Evolutionary conservation across 768 basidiomycete species (phyloP).

Genomic region (Mycena haematopus): DNA sequence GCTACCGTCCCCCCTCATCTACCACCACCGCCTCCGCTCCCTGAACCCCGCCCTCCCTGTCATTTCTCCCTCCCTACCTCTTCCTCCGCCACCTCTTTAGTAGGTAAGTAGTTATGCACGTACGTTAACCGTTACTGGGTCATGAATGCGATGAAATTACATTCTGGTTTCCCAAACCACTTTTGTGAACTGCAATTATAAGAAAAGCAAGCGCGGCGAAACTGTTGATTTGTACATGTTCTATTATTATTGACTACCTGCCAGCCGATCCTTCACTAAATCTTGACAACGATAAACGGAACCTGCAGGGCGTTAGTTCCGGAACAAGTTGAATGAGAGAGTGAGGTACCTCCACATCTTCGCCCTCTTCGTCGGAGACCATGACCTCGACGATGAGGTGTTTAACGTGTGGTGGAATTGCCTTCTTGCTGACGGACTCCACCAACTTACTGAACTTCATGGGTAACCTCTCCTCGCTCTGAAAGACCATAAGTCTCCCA

Average conservation of each 20-base stretch:
- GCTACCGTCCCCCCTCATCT: conserved; percentile 33
- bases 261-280: conserved; percentile 42
- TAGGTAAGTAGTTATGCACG: conserved; percentile 57
- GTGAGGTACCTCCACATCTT: conserved; percentile 86
- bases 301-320: conserved; percentile 51
- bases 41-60: conserved; percentile 31
- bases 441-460: conserved; percentile 93
- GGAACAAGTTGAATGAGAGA: not conserved
- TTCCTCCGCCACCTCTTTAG: conserved; percentile 21
- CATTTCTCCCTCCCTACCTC: conserved; percentile 30
- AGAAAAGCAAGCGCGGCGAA: not conserved
- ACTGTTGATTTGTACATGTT: conserved; percentile 19
- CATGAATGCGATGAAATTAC: conserved; percentile 29
- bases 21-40: conserved; percentile 34
- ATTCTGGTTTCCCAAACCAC: conserved; percentile 22
- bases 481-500: conserved; percentile 7
- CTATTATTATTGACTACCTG: conserved; percentile 10
- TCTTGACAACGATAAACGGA: conserved; percentile 80
- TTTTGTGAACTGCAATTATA: not conserved
- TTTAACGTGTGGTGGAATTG: conserved; percentile 81
- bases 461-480: conserved; percentile 87
- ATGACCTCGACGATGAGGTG: conserved; percentile 93
- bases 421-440: conserved; percentile 94
- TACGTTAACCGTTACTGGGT: conserved; percentile 26
- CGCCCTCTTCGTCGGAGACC: conserved; percentile 89